Evolutionary conservation across 129 eudicot genomes (phyloP).

Genomic region (Artemisia annua): DNA sequence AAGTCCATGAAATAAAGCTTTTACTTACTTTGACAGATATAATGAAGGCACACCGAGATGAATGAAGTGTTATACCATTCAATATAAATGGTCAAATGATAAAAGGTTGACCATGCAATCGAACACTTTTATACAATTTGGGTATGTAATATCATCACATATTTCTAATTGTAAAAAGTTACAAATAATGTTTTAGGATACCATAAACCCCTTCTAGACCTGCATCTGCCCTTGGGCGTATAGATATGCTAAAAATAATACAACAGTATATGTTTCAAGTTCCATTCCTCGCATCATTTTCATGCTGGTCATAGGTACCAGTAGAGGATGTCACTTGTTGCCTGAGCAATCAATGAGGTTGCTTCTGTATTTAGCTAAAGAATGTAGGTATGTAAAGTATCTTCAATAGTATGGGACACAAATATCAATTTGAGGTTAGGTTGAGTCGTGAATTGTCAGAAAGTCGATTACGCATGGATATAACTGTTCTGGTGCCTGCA

Average conservation of each 20-base stretch:
- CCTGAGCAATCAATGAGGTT: not conserved
- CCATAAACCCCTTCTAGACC: not conserved
- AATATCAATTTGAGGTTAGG: slow-evolving; percentile 24
- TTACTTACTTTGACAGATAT: too few relatives aligned
- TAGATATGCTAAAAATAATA: not conserved
- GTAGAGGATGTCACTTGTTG: slow-evolving; percentile 15
- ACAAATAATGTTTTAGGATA: not conserved
- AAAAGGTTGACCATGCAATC: too few relatives aligned
- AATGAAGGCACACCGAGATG: too few relatives aligned
- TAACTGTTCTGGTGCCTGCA: slow-evolving; percentile 63
- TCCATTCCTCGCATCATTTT: slow-evolving; percentile 8
- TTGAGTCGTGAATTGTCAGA: slow-evolving; percentile 44
- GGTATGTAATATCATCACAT: too few relatives aligned
- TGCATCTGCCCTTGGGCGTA: not conserved
- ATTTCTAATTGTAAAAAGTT: not conserved
- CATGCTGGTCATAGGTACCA: not conserved
- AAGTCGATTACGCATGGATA: slow-evolving; percentile 58
- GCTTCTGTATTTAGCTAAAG: slow-evolving; percentile 18
- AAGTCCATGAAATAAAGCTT: too few relatives aligned
- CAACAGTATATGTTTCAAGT: slow-evolving; percentile 4
- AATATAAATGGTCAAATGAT: too few relatives aligned
- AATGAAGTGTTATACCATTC: too few relatives aligned
- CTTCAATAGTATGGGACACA: not conserved
- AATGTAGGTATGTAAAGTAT: slow-evolving; percentile 13
- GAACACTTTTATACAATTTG: too few relatives aligned